These are phyloP conservation scores for Aspergillus cristatus DNA, from an alignment of 495 filamentous ascomycete species.

Conservation along the genomic window DNA sequence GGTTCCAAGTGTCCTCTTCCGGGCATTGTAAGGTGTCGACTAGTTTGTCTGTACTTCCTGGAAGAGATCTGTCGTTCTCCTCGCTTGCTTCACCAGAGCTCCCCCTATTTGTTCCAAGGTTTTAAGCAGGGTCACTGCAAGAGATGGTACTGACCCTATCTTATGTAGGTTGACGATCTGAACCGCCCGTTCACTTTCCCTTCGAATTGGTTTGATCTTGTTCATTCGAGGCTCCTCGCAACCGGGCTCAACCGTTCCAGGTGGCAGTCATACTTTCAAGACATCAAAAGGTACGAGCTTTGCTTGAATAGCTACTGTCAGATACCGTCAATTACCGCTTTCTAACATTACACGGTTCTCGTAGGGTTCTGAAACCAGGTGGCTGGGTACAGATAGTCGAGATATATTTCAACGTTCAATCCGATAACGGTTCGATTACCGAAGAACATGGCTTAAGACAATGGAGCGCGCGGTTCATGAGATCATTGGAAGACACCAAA, in stretches of 20 bases:
- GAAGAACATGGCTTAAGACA: slow-evolving; percentile 59
- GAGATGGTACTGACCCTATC: slow-evolving; percentile 13
- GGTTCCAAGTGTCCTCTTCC: not conserved
- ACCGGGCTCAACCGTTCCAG: slow-evolving; percentile 65
- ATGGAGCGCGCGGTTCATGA: slow-evolving; percentile 63
- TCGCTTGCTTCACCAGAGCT: too few species aligned
- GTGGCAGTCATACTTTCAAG: slow-evolving; percentile 73
- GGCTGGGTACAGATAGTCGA: slow-evolving; percentile 93
- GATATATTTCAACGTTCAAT: slow-evolving; percentile 80
- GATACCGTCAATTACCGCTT: too few species aligned
- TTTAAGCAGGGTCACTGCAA: not conserved
- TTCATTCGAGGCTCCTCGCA: slow-evolving; percentile 76
- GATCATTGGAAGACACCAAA: slow-evolving; percentile 56
- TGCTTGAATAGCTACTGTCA: too few species aligned
- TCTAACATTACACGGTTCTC: not conserved
- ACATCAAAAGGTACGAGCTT: slow-evolving; percentile 54
- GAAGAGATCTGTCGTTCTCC: too few species aligned
- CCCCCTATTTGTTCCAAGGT: too few species aligned
- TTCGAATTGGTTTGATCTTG: slow-evolving; percentile 73
- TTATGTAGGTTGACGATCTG: slow-evolving; percentile 59
- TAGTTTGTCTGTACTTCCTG: too few species aligned
- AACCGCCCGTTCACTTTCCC: slow-evolving; percentile 69
- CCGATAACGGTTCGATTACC: slow-evolving; percentile 75
- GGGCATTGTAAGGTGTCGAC: slow-evolving; percentile 1
- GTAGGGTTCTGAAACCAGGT: slow-evolving; percentile 51